Base-by-base conservation (phyloP, 805 yeast genomes). In the Metschnikowia lachancei region DNA sequence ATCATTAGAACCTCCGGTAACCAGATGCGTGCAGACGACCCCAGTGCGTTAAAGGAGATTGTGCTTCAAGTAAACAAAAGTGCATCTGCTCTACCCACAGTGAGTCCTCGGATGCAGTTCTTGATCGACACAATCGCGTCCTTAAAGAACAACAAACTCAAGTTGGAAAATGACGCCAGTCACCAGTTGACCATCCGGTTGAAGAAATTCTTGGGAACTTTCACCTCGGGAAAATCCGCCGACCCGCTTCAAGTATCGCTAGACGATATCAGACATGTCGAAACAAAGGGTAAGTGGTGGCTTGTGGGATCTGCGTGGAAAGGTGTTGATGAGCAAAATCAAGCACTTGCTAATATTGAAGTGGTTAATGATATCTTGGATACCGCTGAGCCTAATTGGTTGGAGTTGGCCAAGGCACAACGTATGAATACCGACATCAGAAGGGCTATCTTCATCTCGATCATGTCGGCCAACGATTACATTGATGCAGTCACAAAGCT, bases 241-340 rank as follows among this genome's bases (percentile, higher is more conserved):
- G 98, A 94, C 45, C 87, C 99, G 1, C 74, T 94, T 20, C 89
- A 87, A 54, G 98, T 94, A 0, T 70, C 87, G 2, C 69, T 92
- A 17, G 83, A 81, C 38, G 99, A 94, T 67, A 89, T 94, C 47
- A 81, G 78, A 40, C 81, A 79, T 50, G 76, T 88, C 19, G 87
- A 84, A 12, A 79, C 84, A 0, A 81, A 82, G 53, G 99, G 99
- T 47, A 94, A 92, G 66, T 94, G 99, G 99, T 94, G 99, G 99
- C 73, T 94, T 28, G 92, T 94, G 26, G 99, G 99, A 41, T 87
- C 98, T 1, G 96, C 99, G 0, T 94, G 97, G 97, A 87, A 82
- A 59, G 97, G 96, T 2, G 68, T 72, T 45, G 73, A 66, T 36
- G 52, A 43, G 12, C 48, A 44, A 29, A 40, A 35, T 13, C 41